Evolutionary conservation across 2,329 filamentous ascomycete species (phyloP), one percentile per base, ranked within the genome.

Genomic region (Curvularia sp.): DNA sequence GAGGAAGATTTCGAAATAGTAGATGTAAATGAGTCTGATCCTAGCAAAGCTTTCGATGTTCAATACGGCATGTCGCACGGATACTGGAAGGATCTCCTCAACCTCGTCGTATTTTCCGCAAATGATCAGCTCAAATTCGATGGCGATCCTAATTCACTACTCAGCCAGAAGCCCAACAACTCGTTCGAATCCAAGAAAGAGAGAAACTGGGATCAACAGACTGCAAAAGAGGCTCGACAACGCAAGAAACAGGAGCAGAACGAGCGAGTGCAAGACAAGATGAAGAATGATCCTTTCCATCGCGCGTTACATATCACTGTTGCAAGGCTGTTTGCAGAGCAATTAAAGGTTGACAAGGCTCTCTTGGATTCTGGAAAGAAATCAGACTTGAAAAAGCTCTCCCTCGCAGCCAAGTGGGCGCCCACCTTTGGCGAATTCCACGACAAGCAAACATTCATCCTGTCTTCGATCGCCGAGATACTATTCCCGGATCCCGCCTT

Each of bases 61-160:
- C 72, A 67, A 34, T 69, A 70, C 49, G 76, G 77, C 0, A 79
- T 84, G 2, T 77, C 86, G 4, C 86, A 87, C 50, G 84, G 86
- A 0, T 87, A 87, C 72, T 88, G 84, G 84, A 87, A 87, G 62
- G 85, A 87, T 65, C 74, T 87, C 3, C 74, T 87, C 2, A 87
- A 87, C 63, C 77, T 87, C 2, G 76, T 87, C 0, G 82, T 79
- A 1, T 76, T 88, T 2, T 80, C 81, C 0, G 82, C 78, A 23
- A 81, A 84, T 49, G 74, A 77, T 21, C 75, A 82, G 66, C 77
- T 87, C 12, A 71, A 77, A 13, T 75, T 76, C 5, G 66, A 79
- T 12, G 74, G 75, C 2, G 64, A 83, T 27, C 80, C 80, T 8
- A 50, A 50, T 8, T 48, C 52, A 0, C 65, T 84, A 5, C 70